These are phyloP conservation scores for Penicillium decumbens DNA, from an alignment of 2,329 filamentous ascomycete genomes.

Conservation along the genomic window DNA sequence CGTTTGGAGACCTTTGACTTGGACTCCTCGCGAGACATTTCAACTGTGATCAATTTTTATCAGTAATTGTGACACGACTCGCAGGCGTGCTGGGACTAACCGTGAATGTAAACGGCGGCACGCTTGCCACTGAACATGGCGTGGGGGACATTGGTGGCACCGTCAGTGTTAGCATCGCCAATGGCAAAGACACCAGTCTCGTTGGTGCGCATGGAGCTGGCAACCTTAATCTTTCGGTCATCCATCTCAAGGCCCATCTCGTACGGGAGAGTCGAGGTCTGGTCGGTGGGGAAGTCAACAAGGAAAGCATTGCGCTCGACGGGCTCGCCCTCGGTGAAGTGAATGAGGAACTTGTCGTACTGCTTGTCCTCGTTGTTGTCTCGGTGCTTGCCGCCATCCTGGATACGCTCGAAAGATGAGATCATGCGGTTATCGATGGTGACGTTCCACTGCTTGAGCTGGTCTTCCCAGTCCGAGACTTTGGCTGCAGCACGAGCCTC, in stretches of 20 bases:
- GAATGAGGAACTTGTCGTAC: slow-evolving; percentile 53
- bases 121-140: slow-evolving; percentile 58
- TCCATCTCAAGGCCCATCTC: slow-evolving; percentile 48
- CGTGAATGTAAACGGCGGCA: slow-evolving; percentile 54
- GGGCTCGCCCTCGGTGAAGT: slow-evolving; percentile 47
- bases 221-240: slow-evolving; percentile 43
- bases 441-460: slow-evolving; percentile 50
- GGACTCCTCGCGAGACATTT: slow-evolving; percentile 29
- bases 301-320: slow-evolving; percentile 52
- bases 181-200: slow-evolving; percentile 54
- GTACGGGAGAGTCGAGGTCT: slow-evolving; percentile 47
- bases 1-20: slow-evolving; percentile 26
- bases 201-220: slow-evolving; percentile 49
- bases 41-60: slow-evolving; percentile 12
- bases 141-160: slow-evolving; percentile 58
- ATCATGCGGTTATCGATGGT: slow-evolving; percentile 56
- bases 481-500: slow-evolving; percentile 39
- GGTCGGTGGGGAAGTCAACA: slow-evolving; percentile 46
- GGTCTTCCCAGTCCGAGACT: slow-evolving; percentile 48
- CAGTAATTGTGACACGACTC: neutral
- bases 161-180: slow-evolving; percentile 58
- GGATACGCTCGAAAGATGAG: slow-evolving; percentile 45
- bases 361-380: slow-evolving; percentile 34
- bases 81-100: neutral
- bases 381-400: slow-evolving; percentile 29